Evolutionary conservation across 2,329 filamentous ascomycete species (phyloP).

Genomic region (Fusarium floridanum): DNA sequence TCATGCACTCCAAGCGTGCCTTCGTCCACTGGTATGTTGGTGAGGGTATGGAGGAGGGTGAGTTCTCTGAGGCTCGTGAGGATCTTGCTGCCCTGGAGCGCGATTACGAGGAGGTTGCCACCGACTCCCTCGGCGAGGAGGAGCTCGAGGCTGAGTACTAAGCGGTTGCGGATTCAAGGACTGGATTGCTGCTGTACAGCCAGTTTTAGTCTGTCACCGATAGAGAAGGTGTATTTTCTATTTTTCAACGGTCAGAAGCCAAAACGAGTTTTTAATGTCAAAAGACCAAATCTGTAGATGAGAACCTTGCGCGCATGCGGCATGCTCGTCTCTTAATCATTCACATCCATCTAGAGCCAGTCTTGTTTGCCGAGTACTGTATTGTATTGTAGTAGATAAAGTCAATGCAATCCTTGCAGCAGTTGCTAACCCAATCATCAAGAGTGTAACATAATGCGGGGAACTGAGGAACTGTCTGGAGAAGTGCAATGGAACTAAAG

Average conservation of each 20-base stretch:
- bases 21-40: constrained; percentile 99
- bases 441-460: constrained; percentile 15
- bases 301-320: constrained; percentile 16
- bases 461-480: constrained; percentile 17
- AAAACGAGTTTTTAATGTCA: constrained; percentile 55
- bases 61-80: constrained; percentile 99
- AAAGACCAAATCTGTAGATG: constrained; percentile 51
- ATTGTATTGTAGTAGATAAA: constrained; percentile 31
- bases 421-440: background rate
- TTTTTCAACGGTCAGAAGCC: constrained; percentile 52
- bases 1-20: constrained; percentile 99
- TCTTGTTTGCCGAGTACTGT: constrained; percentile 34
- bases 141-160: constrained; percentile 95
- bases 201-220: constrained; percentile 48
- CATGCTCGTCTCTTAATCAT: constrained; percentile 27
- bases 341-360: constrained; percentile 28
- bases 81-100: constrained; percentile 97
- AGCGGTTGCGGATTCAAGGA: constrained; percentile 39
- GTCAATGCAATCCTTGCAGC: background rate
- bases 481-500: constrained; percentile 6
- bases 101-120: constrained; percentile 98
- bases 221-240: constrained; percentile 56
- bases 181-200: constrained; percentile 42
- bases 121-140: constrained; percentile 91
- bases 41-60: constrained; percentile 99